These are phyloP conservation scores for Gloeopeniophorella convolvens DNA, from an alignment of 768 basidiomycete species.

Conservation along the genomic window DNA sequence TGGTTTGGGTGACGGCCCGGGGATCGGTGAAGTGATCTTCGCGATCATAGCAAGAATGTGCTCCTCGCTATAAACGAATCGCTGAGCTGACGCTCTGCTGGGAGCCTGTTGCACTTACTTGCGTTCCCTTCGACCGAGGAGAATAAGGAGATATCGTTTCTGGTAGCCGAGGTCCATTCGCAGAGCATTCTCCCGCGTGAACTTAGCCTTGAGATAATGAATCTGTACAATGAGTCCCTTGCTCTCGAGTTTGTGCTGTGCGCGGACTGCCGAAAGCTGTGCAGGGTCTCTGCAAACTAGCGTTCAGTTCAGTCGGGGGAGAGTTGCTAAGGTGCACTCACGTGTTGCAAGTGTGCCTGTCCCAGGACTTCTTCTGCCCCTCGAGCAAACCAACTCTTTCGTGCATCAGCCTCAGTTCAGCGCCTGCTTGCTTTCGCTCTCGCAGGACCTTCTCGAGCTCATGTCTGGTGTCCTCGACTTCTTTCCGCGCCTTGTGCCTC, in stretches of 20 bases:
- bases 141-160: constrained; percentile 76
- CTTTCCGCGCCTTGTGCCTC: constrained; percentile 32
- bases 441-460: constrained; percentile 45
- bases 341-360: constrained; percentile 51
- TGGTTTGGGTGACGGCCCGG: constrained; percentile 31
- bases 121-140: constrained; percentile 65
- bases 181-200: constrained; percentile 76
- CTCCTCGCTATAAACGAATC: constrained; percentile 46
- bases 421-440: constrained; percentile 58
- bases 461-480: constrained; percentile 3
- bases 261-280: constrained; percentile 48
- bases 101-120: constrained; percentile 39
- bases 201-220: constrained; percentile 86
- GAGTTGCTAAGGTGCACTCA: constrained; percentile 30
- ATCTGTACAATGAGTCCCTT: constrained; percentile 90
- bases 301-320: constrained; percentile 2
- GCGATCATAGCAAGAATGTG: constrained; percentile 73
- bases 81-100: not conserved
- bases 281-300: constrained; percentile 39
- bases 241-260: constrained; percentile 78
- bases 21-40: constrained; percentile 59
- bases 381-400: constrained; percentile 16
- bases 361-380: constrained; percentile 49
- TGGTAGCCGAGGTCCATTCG: constrained; percentile 75
- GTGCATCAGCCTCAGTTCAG: constrained; percentile 52